Percentiles rank a stretch among this genome's conserved stretches.
These are phyloP conservation scores for Pseudognaphalium luteoalbum DNA, from an alignment of 129 eudicot species.

Conservation along the genomic window DNA sequence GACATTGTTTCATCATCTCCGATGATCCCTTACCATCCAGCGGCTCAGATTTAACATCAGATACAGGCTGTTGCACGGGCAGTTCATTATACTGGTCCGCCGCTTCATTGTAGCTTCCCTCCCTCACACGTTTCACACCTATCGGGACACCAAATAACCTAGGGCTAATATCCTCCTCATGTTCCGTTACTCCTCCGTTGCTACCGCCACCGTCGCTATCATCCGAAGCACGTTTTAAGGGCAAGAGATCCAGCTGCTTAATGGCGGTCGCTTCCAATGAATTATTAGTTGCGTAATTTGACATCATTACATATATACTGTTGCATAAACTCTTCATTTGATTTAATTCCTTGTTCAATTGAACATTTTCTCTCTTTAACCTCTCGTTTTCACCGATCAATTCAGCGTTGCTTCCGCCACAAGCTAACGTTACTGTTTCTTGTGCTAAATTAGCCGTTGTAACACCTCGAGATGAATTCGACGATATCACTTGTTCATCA, in stretches of 20 bases:
- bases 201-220: constrained; percentile 1
- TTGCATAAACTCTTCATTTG: constrained; percentile 64
- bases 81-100: constrained; percentile 25
- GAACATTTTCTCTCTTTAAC: constrained; percentile 57
- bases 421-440: constrained; percentile 18
- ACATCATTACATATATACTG: constrained; percentile 63
- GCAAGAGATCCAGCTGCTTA: constrained; percentile 53
- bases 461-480: constrained; percentile 59
- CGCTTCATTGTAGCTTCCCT: constrained; percentile 32
- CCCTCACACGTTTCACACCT: constrained; percentile 58
- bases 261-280: constrained; percentile 16
- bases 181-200: constrained; percentile 9
- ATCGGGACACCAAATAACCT: constrained; percentile 64
- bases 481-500: constrained; percentile 78
- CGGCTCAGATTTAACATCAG: constrained; percentile 59
- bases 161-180: constrained; percentile 37
- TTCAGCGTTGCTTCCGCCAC: constrained; percentile 40
- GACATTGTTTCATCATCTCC: constrained; percentile 31
- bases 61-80: constrained; percentile 44
- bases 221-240: constrained; percentile 37
- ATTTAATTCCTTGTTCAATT: constrained; percentile 60
- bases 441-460: constrained; percentile 15
- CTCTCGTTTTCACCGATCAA: constrained; percentile 67
- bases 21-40: constrained; percentile 39
- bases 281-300: constrained; percentile 37